Percentiles rank a stretch among this genome's conserved stretches.
Evolutionary conservation across 768 basidiomycete species (phyloP).

Genomic region (Agrocybe chaxingu): DNA sequence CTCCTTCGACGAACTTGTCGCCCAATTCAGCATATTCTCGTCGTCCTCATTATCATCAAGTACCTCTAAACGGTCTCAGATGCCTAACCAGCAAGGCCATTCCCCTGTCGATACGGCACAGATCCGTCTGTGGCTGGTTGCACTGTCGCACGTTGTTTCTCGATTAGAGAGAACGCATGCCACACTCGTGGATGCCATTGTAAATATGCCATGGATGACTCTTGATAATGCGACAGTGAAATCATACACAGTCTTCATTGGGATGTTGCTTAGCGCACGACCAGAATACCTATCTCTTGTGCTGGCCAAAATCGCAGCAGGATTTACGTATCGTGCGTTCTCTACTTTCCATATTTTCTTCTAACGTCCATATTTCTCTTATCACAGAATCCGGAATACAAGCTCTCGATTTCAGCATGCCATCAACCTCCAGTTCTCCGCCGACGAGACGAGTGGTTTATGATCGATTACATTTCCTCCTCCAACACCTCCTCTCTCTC

Average conservation of each 20-base stretch:
- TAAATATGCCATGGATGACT: constrained; percentile 90
- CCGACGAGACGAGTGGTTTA: constrained; percentile 83
- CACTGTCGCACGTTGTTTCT: constrained; percentile 90
- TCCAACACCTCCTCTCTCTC: constrained; percentile 83
- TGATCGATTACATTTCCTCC: constrained; percentile 80
- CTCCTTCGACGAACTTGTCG: constrained; percentile 85
- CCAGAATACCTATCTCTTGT: constrained; percentile 90
- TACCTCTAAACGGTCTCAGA: background rate
- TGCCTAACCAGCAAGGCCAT: constrained; percentile 7
- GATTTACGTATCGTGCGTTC: constrained; percentile 84
- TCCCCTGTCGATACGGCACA: constrained; percentile 44
- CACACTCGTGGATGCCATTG: constrained; percentile 79
- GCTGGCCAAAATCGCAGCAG: constrained; percentile 76
- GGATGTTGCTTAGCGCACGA: constrained; percentile 86
- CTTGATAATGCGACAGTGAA: constrained; percentile 83
- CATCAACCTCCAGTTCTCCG: constrained; percentile 64
- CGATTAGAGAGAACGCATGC: constrained; percentile 80
- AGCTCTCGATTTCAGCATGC: constrained; percentile 51
- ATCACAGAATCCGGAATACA: constrained; percentile 67
- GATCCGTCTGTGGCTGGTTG: constrained; percentile 77
- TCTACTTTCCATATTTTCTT: constrained; percentile 1
- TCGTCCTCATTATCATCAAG: constrained; percentile 9
- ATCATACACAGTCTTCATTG: constrained; percentile 85
- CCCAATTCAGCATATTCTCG: constrained; percentile 69
- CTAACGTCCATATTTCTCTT: constrained; percentile 6